phyloP scores from a whole-genome alignment of 192 early-diverging fungal species.

The Linnemannia hyalina region DNA sequence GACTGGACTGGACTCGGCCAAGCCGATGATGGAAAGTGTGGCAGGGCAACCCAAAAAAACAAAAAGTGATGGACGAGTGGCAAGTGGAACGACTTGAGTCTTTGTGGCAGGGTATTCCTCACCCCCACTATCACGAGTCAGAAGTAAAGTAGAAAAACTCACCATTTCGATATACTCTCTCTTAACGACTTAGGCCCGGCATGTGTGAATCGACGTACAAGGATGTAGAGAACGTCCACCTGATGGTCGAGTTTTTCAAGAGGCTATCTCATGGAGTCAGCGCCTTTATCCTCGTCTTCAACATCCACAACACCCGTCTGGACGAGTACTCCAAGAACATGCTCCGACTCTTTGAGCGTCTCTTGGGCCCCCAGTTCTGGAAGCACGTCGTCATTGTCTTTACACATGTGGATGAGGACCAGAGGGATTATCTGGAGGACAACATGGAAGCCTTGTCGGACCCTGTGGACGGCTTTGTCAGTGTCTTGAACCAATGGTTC shows the following conservation, averaged over 20 bases:
- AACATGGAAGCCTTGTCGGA: slow-evolving; percentile 60
- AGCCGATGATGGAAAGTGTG: no score
- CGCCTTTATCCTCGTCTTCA: slow-evolving; percentile 66
- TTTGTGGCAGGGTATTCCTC: no score
- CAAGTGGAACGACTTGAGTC: no score
- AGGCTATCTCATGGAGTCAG: slow-evolving; percentile 63
- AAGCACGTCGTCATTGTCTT: slow-evolving; percentile 66
- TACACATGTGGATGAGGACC: slow-evolving; percentile 66
- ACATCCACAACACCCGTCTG: slow-evolving; percentile 64
- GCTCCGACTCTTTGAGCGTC: slow-evolving; percentile 60
- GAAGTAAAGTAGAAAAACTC: neutral
- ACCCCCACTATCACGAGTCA: neutral
- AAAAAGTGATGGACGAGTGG: no score
- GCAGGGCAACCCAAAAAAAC: no score
- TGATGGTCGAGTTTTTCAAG: slow-evolving; percentile 65
- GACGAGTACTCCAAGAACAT: slow-evolving; percentile 68
- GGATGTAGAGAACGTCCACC: slow-evolving; percentile 58
- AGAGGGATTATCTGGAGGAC: slow-evolving; percentile 58
- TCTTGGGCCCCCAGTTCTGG: slow-evolving; percentile 67
- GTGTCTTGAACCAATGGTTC: slow-evolving; percentile 60
- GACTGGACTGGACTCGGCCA: no score
- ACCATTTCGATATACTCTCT: neutral
- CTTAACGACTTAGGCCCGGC: slow-evolving; percentile 38
- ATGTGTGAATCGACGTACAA: slow-evolving; percentile 60
- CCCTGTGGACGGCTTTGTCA: slow-evolving; percentile 61